Base-by-base conservation (phyloP, 345 rosid species). In the Eucalyptus fibrosa region DNA sequence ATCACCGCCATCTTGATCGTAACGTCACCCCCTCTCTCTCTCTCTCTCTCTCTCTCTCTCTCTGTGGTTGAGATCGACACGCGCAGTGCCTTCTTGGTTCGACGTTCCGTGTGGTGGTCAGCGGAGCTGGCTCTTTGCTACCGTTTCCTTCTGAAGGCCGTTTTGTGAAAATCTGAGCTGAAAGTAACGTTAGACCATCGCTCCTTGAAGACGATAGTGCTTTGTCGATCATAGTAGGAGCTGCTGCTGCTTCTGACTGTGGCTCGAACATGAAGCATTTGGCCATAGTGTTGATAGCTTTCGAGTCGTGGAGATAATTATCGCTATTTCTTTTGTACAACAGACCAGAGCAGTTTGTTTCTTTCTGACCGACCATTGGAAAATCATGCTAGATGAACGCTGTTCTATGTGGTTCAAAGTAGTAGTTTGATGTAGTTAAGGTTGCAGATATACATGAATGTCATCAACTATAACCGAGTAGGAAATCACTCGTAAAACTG, bases 1-100 rank as follows among this genome's bases (percentile, higher is more conserved):
- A 95, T 96, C 88, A 95, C 96, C 55, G 98, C 99, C 94, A 97
- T 97, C 89, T 50, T 95, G 42, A 93, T 95, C n/a, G 99, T 97
- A 91, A 92, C 60, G 72, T 53, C 10, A 40, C 9, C 59, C 55
- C 53, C 62, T 77, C 45, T 80, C 40, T 6, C 49, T 62, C 50
- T 45, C 40, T n/a, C 47, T 8, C 44, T 21, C 32, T 80, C 11
- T 30, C 23, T 81, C 12, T n/a, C 32, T 80, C 13, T 49, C 23
- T n/a, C n/a, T n/a, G n/a, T 4, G 47, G 11, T 59, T 65, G 45
- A 77, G 83, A 77, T 77, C 83, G 47, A 37, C 28, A 17, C 42
- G 42, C 42, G 5, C 24, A 2, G 7, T 34, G 81, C 81, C 44
- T 69, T 69, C 60, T 69, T 69, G 80, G 81, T 69, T 1, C 24